Base-by-base conservation (phyloP, 495 filamentous ascomycete genomes). In the Ascodesmis nigricans region DNA sequence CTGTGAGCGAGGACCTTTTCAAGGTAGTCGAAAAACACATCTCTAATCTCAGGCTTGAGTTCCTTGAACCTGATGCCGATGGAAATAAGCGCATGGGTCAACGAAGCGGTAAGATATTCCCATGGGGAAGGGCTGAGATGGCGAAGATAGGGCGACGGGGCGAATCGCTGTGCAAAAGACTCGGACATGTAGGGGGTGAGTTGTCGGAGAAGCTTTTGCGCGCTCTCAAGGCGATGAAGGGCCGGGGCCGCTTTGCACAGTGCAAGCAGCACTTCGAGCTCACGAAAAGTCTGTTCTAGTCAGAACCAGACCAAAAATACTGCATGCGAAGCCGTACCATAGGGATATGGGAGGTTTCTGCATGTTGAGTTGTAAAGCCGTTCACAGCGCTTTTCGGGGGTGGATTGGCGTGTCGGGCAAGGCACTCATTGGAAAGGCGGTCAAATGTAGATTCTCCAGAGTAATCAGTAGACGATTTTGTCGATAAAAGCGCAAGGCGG, bases 221-320 rank as follows among this genome's bases (percentile, higher is more conserved):
- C 79, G 52, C 70, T 73, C 35, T 78, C 67, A 4, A 58, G 45
- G 32, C 63, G 65, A 11, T 68, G 60, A 9, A 93, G 57, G 10
- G 69, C 58, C 11, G 78, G 71, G 5, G 81, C 77, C 17, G 87
- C 77, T 55, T 77, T 80, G 55, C 83, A 91, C 15, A 97, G 63
- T 20, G 83, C 79, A 13, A 95, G 57, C 17, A 95, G 62, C 24
- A 84, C 73, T 52, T 95, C 82, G 39, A 90, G 69, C 61, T 97
- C 87, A 35, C 77, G 70, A 32, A 80, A 54, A 11, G 63, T 65
- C 69, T 75, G 37, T 25, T 11, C 13, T 7, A 20, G 38, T 61
- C 26, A 62, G 53, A 43, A 42, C 11, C 29, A 8, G 24, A n/a
- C 4, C 9, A 25, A 14, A 13, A 21, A 31, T 21, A 24, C 24